Percentiles rank a stretch among this genome's conserved stretches.
Evolutionary conservation across 805 yeast species (phyloP).

Genomic region (Starmerella potacharoeniae): DNA sequence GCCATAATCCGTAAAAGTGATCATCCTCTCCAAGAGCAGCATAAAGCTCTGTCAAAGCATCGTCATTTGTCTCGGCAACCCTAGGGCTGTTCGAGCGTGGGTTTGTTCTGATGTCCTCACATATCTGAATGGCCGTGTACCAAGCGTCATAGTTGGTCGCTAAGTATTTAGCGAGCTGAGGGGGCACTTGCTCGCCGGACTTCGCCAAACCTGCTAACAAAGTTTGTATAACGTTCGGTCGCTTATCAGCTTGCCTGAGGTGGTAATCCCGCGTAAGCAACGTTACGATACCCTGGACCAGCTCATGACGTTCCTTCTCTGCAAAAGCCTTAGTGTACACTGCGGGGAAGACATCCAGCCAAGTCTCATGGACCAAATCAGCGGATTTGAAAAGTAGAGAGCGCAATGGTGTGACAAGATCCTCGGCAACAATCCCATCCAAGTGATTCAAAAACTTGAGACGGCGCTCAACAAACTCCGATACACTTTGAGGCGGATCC

Average conservation of each 20-base stretch:
- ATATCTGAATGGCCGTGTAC: slow-evolving; percentile 75
- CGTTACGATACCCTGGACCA: slow-evolving; percentile 68
- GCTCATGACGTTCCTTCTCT: slow-evolving; percentile 68
- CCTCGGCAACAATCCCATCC: slow-evolving; percentile 40
- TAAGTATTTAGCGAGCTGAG: slow-evolving; percentile 79
- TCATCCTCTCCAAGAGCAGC: slow-evolving; percentile 86
- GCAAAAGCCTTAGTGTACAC: slow-evolving; percentile 59
- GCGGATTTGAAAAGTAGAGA: slow-evolving; percentile 76
- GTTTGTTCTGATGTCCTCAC: slow-evolving; percentile 55
- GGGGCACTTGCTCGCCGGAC: slow-evolving; percentile 70
- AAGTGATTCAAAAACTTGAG: slow-evolving; percentile 29
- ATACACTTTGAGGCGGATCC: slow-evolving; percentile 28
- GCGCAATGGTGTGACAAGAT: slow-evolving; percentile 57
- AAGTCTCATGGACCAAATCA: slow-evolving; percentile 65
- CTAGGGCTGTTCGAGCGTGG: slow-evolving; percentile 58
- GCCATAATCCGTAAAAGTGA: slow-evolving; percentile 96
- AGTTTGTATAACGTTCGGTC: slow-evolving; percentile 80
- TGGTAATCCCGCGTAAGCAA: slow-evolving; percentile 85
- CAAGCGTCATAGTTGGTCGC: slow-evolving; percentile 83
- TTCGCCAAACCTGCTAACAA: slow-evolving; percentile 63
- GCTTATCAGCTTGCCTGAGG: slow-evolving; percentile 71
- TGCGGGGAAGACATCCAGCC: slow-evolving; percentile 76
- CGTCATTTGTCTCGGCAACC: slow-evolving; percentile 74
- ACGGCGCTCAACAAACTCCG: slow-evolving; percentile 29
- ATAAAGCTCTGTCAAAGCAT: slow-evolving; percentile 82